Base-by-base conservation (phyloP, 2,329 filamentous ascomycete genomes). In the Myriosclerotinia curreyana region DNA sequence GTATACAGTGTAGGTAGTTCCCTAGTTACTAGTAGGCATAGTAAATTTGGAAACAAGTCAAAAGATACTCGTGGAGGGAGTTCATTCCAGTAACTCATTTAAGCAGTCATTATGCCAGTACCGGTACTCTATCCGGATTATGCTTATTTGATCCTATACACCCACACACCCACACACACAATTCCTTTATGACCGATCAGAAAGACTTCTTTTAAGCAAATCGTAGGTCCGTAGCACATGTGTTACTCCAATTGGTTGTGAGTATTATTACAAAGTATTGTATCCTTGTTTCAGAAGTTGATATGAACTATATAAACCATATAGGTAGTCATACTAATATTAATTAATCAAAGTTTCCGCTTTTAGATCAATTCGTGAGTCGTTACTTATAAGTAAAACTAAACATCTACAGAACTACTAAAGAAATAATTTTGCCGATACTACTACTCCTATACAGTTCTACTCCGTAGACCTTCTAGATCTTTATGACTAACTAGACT, bases 401-500 rank as follows among this genome's bases (percentile, higher is more conserved):
- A 42, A 25, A 44, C 36, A 14, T 55, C 20, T 31, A 40, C n/a
- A n/a, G n/a, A n/a, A n/a, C n/a, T n/a, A n/a, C n/a, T n/a, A n/a
- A n/a, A n/a, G n/a, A n/a, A n/a, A n/a, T n/a, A n/a, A n/a, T n/a
- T n/a, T n/a, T 36, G 44, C 44, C 56, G 22, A 50, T 25, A 17
- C 15, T 11, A n/a, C n/a, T n/a, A n/a, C n/a, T n/a, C n/a, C n/a
- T n/a, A 25, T 17, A 38, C 17, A 1, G 25, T 52, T 53, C 34
- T 52, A n/a, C n/a, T n/a, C n/a, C n/a, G n/a, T n/a, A 51, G 58
- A 60, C 34, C 46, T 28, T 52, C 22, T 51, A 51, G 34, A 60
- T 60, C 58, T 44, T 56, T 17, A 31, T 31, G 22, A 25, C 25
- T 34, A 38, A 54, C 34, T 54, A 40, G 14, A 20, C 22, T 44